phyloP scores from a whole-genome alignment of 192 early-diverging fungal genomes.

The Linnemannia hyalina region DNA sequence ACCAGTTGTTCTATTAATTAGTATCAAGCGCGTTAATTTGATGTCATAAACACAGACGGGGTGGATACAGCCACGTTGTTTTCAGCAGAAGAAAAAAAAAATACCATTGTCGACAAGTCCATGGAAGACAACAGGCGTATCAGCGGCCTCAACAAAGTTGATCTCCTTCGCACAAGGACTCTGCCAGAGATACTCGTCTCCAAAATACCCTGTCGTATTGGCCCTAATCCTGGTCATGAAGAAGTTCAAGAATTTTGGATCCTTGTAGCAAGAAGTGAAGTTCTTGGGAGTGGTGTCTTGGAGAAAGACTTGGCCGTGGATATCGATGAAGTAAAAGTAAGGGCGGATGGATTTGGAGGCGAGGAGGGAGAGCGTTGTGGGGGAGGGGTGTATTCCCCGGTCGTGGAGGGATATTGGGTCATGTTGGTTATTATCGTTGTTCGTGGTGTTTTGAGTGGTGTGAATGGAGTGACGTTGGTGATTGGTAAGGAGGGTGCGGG shows the following conservation, averaged over 20 bases:
- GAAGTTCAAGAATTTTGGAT: conserved; percentile 41
- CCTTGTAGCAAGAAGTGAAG: conserved; percentile 44
- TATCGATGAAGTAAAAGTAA: conserved; percentile 50
- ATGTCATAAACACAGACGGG: not conserved
- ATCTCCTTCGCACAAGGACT: conserved; percentile 50
- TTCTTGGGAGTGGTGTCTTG: conserved; percentile 48
- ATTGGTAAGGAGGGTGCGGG: not conserved
- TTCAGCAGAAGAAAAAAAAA: not conserved
- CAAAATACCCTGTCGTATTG: conserved; percentile 18
- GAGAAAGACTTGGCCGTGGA: conserved; percentile 49
- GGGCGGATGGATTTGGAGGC: conserved; percentile 24
- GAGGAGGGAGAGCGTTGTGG: not conserved
- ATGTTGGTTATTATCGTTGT: not conserved
- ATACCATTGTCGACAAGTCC: conserved; percentile 18
- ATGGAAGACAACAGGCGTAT: conserved; percentile 50
- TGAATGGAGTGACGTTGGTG: not conserved
- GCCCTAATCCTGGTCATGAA: conserved; percentile 24
- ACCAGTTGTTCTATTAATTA: conserved; percentile 18
- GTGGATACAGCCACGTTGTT: not conserved
- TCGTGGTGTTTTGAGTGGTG: not conserved
- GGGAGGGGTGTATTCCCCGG: conserved; percentile 19
- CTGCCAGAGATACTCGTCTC: conserved; percentile 18
- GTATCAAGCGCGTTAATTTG: not conserved
- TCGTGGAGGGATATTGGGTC: conserved; percentile 17
- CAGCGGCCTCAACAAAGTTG: conserved; percentile 52